phyloP scores from a whole-genome alignment of 2,329 filamentous ascomycete genomes.

The Aspergillus oerlinghausenensis region DNA sequence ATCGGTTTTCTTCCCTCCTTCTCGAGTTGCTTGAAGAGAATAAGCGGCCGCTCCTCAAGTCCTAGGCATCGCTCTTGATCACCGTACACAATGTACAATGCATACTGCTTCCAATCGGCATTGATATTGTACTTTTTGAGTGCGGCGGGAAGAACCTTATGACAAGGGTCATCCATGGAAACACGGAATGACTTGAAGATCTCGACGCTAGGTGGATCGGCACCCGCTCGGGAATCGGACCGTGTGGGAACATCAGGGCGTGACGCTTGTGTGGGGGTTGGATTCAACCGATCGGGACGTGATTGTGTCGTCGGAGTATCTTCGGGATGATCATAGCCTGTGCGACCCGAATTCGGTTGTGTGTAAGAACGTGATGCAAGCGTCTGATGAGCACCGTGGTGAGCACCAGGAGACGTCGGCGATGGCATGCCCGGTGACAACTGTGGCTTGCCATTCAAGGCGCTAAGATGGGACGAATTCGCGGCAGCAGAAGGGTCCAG shows the following conservation, averaged over 20 bases:
- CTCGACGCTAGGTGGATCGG: conserved; percentile 59
- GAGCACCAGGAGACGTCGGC: conserved; percentile 41
- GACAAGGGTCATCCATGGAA: conserved; percentile 95
- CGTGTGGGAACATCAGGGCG: conserved; percentile 31
- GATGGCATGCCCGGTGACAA: conserved; percentile 46
- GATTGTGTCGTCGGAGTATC: conserved; percentile 28
- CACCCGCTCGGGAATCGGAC: conserved; percentile 25
- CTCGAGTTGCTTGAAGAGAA: conserved; percentile 94
- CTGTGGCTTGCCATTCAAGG: conserved; percentile 60
- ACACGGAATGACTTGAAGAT: conserved; percentile 99
- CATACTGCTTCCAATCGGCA: conserved; percentile 95
- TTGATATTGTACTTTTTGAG: conserved; percentile 98
- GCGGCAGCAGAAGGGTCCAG: conserved; percentile 67
- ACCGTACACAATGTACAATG: conserved; percentile 97
- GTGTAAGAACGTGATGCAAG: conserved; percentile 43
- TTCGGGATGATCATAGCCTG: conserved; percentile 36
- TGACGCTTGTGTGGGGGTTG: conserved; percentile 26
- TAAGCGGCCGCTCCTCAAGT: conserved; percentile 87
- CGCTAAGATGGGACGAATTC: conserved; percentile 66
- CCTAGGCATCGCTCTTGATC: conserved; percentile 93
- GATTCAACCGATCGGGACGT: conserved; percentile 29
- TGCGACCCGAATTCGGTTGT: conserved; percentile 30
- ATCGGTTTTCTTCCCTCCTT: conserved; percentile 97
- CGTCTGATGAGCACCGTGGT: conserved; percentile 36
- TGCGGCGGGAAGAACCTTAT: conserved; percentile 92